phyloP scores from a whole-genome alignment of 1,139 yeast species.

The Suhomyces terraborum region DNA sequence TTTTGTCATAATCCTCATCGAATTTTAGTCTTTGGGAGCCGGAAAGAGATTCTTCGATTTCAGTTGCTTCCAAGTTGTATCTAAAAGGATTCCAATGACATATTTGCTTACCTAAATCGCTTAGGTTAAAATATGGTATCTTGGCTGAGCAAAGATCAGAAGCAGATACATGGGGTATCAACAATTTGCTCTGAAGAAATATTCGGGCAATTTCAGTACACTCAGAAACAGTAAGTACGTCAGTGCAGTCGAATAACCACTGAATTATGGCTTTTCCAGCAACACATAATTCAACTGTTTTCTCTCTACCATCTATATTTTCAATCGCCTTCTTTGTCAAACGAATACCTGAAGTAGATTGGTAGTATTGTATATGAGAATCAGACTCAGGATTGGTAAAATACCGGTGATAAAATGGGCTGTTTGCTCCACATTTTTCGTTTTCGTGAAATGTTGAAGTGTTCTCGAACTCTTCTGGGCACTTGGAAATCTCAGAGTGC shows the following conservation, averaged over 20 bases:
- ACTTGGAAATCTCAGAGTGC: background rate
- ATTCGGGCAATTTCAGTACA: constrained; percentile 63
- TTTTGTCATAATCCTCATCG: background rate
- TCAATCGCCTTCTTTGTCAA: constrained; percentile 44
- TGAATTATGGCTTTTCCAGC: constrained; percentile 81
- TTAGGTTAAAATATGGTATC: constrained; percentile 26
- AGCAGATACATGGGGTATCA: constrained; percentile 39
- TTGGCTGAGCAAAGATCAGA: constrained; percentile 17
- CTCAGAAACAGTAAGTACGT: constrained; percentile 57
- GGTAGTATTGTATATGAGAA: constrained; percentile 76
- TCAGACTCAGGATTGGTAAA: constrained; percentile 91
- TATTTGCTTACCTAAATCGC: constrained; percentile 23
- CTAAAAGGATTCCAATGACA: constrained; percentile 25
- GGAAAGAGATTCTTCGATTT: background rate
- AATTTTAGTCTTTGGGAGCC: background rate
- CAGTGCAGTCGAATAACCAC: constrained; percentile 91
- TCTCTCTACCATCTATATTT: constrained; percentile 26
- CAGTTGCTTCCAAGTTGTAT: background rate
- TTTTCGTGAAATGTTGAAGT: no score
- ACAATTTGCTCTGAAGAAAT: constrained; percentile 52
- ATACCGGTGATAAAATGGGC: constrained; percentile 76
- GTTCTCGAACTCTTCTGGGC: no score
- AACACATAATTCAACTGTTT: constrained; percentile 40
- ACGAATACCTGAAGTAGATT: constrained; percentile 66
- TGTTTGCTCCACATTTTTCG: constrained; percentile 21